phyloP scores from a whole-genome alignment of 805 yeast genomes.

The Wickerhamiella qilinensis region DNA sequence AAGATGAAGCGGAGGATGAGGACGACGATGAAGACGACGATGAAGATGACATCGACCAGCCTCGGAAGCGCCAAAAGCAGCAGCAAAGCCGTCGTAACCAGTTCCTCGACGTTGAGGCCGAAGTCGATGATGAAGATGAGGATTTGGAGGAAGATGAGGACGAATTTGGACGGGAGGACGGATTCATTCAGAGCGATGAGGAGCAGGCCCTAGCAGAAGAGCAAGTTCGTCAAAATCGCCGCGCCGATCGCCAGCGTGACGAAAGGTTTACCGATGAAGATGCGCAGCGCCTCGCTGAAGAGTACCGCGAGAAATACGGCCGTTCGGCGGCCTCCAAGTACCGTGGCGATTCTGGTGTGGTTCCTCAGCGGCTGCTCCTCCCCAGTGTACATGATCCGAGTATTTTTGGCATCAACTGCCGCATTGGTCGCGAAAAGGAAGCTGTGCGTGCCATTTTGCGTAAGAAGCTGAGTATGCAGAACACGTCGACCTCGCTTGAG shows the following conservation, averaged over 20 bases:
- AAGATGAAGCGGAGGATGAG: conserved; percentile 29
- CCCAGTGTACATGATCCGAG: conserved; percentile 96
- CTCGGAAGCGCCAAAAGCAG: conserved; percentile 27
- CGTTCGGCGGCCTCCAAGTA: conserved; percentile 66
- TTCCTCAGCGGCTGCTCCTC: conserved; percentile 80
- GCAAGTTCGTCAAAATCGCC: conserved; percentile 65
- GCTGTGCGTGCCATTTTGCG: conserved; percentile 71
- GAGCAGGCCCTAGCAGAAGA: conserved; percentile 29
- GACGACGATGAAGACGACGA: conserved; percentile 16
- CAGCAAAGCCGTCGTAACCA: conserved; percentile 37
- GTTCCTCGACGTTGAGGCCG: conserved; percentile 96
- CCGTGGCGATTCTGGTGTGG: conserved; percentile 71
- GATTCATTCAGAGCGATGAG: conserved; percentile 36
- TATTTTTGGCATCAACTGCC: conserved; percentile 88
- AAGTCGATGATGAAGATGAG: conserved; percentile 95
- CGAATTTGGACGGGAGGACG: conserved; percentile 64
- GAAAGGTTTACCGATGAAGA: conserved; percentile 85
- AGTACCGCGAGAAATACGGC: conserved; percentile 82
- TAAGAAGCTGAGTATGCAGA: conserved; percentile 63
- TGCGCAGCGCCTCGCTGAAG: conserved; percentile 85
- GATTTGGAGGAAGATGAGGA: conserved; percentile 90
- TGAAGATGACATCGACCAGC: conserved; percentile 27
- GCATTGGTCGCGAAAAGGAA: conserved; percentile 86
- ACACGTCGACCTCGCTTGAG: conserved; percentile 63
- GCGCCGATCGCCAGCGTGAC: conserved; percentile 53